Base-by-base conservation (phyloP, 805 yeast genomes). In the Aciculoconidium aculeatum region DNA sequence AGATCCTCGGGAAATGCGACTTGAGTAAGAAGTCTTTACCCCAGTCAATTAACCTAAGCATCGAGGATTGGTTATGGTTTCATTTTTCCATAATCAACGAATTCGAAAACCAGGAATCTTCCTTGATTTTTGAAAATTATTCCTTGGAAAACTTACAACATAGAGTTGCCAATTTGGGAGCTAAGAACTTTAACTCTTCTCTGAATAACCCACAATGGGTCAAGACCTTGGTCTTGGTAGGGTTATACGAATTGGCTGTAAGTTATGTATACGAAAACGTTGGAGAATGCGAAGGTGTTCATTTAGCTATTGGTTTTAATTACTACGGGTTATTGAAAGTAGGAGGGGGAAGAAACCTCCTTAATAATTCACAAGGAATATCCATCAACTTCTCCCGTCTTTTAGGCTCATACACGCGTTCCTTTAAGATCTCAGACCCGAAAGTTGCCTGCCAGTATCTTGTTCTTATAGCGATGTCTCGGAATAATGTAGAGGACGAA, bases 21-120 rank as follows among this genome's bases (percentile, higher is more conserved):
- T 49, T 80, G 48, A 64, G 81, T 27, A 67, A 78, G 54, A 76
- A 77, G 54, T 61, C 72, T 39, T 60, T 88, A 44, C 76, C 94
- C 20, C 53, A 77, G n/a, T 63, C 72, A 21, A 73, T 90, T 17
- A 72, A 81, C 21, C 58, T 77, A 20, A 83, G 94, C 35, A 74
- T 88, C 27, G 97, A 90, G 55, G 97, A 90, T 58, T 90, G 97
- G 97, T 55, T 90, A 28, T 90, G 98, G 98, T 75, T 83, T 50
- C 96, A 92, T 55, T 67, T 92, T 33, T 70, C 77, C 55, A 66
- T 90, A 16, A 75, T 83, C 10, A 73, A 77, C 32, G 90, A 84
- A 45, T 40, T 41, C 31, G 40, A 31, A n/a, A 41, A 36, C 28
- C 37, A 41, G 11, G 46, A 44, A 10, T 66, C 61, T 16, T 73